Conservation (phyloP, 257 asterid genomes). For the Capsicum pubescens region DNA sequence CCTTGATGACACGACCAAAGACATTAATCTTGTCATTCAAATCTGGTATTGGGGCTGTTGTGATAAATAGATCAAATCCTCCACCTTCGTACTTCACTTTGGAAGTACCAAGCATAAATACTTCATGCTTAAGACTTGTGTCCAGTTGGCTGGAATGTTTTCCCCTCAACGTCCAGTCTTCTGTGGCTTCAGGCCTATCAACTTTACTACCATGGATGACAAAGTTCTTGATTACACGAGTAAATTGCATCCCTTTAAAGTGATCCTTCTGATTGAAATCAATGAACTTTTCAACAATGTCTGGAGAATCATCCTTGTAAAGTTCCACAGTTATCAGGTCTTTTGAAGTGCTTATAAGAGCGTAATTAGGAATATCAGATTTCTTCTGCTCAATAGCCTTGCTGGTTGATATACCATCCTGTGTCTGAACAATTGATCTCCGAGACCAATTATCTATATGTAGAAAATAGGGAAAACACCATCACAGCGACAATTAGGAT, state of each 20-base stretch:
- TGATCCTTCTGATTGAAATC: conserved; percentile 69
- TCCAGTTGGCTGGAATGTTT: no score
- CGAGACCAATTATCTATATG: conserved; percentile 48
- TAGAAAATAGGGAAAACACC: conserved; percentile 50
- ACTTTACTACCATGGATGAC: background rate
- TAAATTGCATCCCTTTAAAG: conserved; percentile 82
- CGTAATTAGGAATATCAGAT: conserved; percentile 69
- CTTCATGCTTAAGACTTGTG: no score
- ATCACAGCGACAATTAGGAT: conserved; percentile 37
- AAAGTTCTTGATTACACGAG: conserved; percentile 83
- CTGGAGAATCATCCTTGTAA: conserved; percentile 86
- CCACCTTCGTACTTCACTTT: no score
- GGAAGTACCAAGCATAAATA: no score
- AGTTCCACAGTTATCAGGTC: conserved; percentile 86
- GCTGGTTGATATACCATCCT: conserved; percentile 9
- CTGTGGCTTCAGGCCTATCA: no score
- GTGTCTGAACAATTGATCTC: conserved; percentile 37
- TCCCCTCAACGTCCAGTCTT: no score
- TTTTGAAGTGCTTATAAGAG: conserved; percentile 79
- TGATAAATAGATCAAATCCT: no score
- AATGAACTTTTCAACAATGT: conserved; percentile 69
- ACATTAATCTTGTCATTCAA: no score
- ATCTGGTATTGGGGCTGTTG: no score
- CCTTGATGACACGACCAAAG: no score
- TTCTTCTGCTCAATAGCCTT: conserved; percentile 44